These are phyloP conservation scores for Themeda triandra DNA, from an alignment of 176 grass and related monocot genomes.

Conservation along the genomic window DNA sequence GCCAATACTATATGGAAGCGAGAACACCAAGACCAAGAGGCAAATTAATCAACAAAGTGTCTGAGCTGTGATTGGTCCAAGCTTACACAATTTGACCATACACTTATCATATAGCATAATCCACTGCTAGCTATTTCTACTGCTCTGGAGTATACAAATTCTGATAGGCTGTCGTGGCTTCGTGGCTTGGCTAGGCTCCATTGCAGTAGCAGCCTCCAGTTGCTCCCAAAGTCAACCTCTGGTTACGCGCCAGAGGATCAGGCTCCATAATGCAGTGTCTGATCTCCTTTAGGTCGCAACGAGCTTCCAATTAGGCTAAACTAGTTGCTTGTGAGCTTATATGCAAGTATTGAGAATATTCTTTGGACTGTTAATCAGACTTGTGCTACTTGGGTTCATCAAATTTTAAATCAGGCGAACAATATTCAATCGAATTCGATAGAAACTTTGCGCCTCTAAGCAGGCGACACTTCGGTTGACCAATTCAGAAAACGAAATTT, in stretches of 20 bases:
- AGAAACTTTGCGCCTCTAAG: too few species aligned
- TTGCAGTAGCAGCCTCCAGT: slow-evolving; percentile 15
- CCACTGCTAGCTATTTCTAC: not conserved
- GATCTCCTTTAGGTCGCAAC: not conserved
- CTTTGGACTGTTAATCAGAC: not conserved
- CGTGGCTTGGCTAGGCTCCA: not conserved
- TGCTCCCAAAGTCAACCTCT: slow-evolving; percentile 6
- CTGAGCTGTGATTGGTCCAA: not conserved
- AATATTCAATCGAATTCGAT: not conserved
- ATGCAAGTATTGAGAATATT: not conserved
- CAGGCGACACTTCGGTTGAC: too few species aligned
- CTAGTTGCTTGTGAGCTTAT: not conserved
- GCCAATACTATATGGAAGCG: not conserved
- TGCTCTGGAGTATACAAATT: not conserved
- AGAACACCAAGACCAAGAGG: not conserved
- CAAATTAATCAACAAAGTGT: not conserved
- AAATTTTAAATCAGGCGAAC: not conserved
- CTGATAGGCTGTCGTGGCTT: not conserved
- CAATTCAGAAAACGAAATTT: too few species aligned
- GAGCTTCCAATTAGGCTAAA: not conserved
- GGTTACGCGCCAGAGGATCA: not conserved
- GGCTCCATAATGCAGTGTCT: not conserved
- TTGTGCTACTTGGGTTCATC: not conserved
- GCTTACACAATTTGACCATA: not conserved
- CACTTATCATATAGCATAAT: not conserved